A percentile compares a stretch with the other conserved stretches of the same genome.
Conservation (phyloP, 2,329 filamentous ascomycete genomes). For the Chaetomium olivaceum region DNA sequence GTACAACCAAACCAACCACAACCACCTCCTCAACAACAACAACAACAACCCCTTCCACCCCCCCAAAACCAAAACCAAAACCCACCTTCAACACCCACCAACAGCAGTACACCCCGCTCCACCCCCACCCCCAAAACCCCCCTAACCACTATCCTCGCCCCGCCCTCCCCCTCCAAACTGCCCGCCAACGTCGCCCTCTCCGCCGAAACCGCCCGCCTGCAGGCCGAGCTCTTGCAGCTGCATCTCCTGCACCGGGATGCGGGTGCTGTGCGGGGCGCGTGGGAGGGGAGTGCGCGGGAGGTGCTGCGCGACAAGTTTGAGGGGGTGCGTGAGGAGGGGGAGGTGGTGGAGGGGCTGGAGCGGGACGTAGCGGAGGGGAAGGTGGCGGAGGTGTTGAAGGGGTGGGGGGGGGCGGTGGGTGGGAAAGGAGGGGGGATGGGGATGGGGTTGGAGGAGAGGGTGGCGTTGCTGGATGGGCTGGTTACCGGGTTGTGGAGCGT, state of each 20-base stretch:
- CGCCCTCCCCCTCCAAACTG: conserved; percentile 62
- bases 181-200: conserved; percentile 61
- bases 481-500: conserved; percentile 56
- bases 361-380: conserved; percentile 49
- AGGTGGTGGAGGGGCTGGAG: conserved; percentile 42
- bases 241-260: conserved; percentile 63
- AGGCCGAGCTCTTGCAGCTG: conserved; percentile 66
- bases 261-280: conserved; percentile 46
- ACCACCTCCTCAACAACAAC: not conserved
- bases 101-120: conserved; percentile 67
- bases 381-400: conserved; percentile 53
- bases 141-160: conserved; percentile 54
- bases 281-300: conserved; percentile 57
- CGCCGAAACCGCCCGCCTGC: conserved; percentile 58
- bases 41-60: not conserved
- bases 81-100: conserved; percentile 64
- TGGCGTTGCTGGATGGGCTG: conserved; percentile 59
- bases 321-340: conserved; percentile 40
- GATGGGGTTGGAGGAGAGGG: conserved; percentile 52
- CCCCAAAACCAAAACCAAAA: conserved; percentile 33
- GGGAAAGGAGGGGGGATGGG: conserved; percentile 42
- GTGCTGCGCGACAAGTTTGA: conserved; percentile 51
- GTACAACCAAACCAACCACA: not conserved
- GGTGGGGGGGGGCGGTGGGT: conserved; percentile 45
- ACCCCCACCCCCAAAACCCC: conserved; percentile 61